These are phyloP conservation scores for Geotrichum europaeum DNA, from an alignment of 1,139 yeast species.

Conservation along the genomic window DNA sequence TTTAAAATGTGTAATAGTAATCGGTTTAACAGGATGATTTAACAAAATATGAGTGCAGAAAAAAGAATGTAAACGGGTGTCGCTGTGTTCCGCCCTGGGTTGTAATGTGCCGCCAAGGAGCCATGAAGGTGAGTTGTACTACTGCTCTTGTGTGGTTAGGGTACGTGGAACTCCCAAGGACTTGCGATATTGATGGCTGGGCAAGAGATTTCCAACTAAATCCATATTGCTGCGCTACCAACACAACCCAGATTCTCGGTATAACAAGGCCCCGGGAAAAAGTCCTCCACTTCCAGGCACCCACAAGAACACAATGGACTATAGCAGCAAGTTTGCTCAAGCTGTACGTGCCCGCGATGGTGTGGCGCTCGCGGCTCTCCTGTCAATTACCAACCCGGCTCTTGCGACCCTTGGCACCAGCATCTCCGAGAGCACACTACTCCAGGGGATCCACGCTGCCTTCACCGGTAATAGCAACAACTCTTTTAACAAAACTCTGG, in stretches of 20 bases:
- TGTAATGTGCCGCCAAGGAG: not conserved
- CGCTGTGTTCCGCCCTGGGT: not conserved
- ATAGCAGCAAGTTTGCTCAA: constrained; percentile 20
- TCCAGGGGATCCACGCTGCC: constrained; percentile 18
- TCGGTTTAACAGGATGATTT: not conserved
- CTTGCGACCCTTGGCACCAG: constrained; percentile 21
- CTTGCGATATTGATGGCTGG: not conserved
- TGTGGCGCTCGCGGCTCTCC: constrained; percentile 22
- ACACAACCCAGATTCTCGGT: not conserved
- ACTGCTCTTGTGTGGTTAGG: not conserved
- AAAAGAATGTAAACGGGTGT: not conserved
- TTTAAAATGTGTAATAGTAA: constrained; percentile 3
- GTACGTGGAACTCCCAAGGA: not conserved
- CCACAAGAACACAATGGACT: constrained; percentile 8
- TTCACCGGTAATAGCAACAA: constrained; percentile 1
- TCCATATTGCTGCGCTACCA: no score
- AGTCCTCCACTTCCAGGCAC: not conserved
- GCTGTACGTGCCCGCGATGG: constrained; percentile 25
- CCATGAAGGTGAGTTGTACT: not conserved
- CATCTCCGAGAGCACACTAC: constrained; percentile 25
- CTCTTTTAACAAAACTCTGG: not conserved
- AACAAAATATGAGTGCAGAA: not conserved
- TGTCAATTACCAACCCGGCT: constrained; percentile 25
- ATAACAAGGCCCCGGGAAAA: not conserved
- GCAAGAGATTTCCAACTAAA: no score